Percentiles rank a stretch among this genome's conserved stretches.
Conservation (phyloP, 805 yeast species). For the Candida vaughaniae region DNA sequence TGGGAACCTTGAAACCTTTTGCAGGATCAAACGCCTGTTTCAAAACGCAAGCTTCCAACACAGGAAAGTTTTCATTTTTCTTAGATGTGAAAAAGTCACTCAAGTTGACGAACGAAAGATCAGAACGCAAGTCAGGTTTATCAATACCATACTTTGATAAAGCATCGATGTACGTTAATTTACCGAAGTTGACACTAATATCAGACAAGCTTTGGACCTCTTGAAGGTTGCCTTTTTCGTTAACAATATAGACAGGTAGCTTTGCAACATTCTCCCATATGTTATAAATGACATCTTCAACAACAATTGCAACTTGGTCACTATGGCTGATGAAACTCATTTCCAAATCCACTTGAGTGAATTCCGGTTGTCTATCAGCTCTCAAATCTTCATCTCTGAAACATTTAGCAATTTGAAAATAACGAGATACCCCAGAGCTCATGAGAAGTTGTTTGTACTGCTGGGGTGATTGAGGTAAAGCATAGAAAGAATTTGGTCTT, state of each 20-base stretch:
- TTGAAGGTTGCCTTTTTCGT: slow-evolving; percentile 22
- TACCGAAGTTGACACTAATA: slow-evolving; percentile 29
- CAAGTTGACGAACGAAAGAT: slow-evolving; percentile 50
- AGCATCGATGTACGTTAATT: slow-evolving; percentile 66
- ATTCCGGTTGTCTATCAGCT: slow-evolving; percentile 95
- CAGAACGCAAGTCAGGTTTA: slow-evolving; percentile 85
- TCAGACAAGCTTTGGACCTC: neutral
- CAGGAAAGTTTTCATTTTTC: slow-evolving; percentile 48
- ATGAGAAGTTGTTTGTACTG: slow-evolving; percentile 93
- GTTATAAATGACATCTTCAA: slow-evolving; percentile 53
- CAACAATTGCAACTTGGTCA: slow-evolving; percentile 62
- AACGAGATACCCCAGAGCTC: slow-evolving; percentile 87
- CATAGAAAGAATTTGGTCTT: slow-evolving; percentile 60
- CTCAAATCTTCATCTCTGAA: slow-evolving; percentile 95
- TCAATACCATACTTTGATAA: slow-evolving; percentile 81
- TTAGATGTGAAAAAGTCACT: slow-evolving; percentile 35
- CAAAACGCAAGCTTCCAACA: slow-evolving; percentile 72
- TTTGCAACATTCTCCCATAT: slow-evolving; percentile 55
- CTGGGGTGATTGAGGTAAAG: slow-evolving; percentile 96
- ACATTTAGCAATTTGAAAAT: slow-evolving; percentile 90
- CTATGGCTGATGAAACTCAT: slow-evolving; percentile 75
- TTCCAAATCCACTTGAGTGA: slow-evolving; percentile 95
- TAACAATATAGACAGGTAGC: slow-evolving; percentile 37
- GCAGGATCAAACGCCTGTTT: slow-evolving; percentile 42
- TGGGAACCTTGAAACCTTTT: slow-evolving; percentile 31